Base-by-base conservation (phyloP, 164 flowering plant species). In the Stephania japonica region DNA sequence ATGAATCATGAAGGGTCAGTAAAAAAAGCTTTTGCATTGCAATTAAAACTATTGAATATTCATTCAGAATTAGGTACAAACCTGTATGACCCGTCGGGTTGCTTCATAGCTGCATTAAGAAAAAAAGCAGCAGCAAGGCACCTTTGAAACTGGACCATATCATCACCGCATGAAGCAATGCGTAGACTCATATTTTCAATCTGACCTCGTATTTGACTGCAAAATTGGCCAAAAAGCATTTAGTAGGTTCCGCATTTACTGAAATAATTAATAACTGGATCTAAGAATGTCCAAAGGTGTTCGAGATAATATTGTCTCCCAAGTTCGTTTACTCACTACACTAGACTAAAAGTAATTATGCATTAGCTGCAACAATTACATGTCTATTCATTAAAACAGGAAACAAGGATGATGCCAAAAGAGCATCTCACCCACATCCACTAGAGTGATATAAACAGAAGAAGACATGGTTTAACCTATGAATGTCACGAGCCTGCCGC, bases 101-200 rank as follows among this genome's bases (percentile, higher is more conserved):
- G 97, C 78, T 81, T 90, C 79, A 84, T 27, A 67, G 98, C 98
- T 56, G 91, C 96, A 79, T 91, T 93, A 16, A 91, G 87, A 77
- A 93, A 95, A 80, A 91, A 95, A 1, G 99, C 84, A 70, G 98
- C 98, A 77, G 97, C 90, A 78, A 95, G 91, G 79, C 99, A 92
- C 85, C 90, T 86, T 61, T 91, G 90, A 63, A 93, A 87, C 72
- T 82, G 92, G 76, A 86, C 83, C 83, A 82, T 84, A 78, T 95
- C 99, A 68, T 91, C 93, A 69, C 96, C 98, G 79, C 98, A 93
- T 18, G 99, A 95, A 78, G 90, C 74, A 66, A 90, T 41, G 42
- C 44, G 76, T 71, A 95, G 83, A 72, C 92, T 92, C 96, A 95
- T 91, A 73, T 90, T 90, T 80, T 89, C 84, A 72, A 86, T 88